A percentile compares a stretch with the other conserved stretches of the same genome.
Evolutionary conservation across 257 asterid species (phyloP).

Genomic region (Craterostigma plantagineum): DNA sequence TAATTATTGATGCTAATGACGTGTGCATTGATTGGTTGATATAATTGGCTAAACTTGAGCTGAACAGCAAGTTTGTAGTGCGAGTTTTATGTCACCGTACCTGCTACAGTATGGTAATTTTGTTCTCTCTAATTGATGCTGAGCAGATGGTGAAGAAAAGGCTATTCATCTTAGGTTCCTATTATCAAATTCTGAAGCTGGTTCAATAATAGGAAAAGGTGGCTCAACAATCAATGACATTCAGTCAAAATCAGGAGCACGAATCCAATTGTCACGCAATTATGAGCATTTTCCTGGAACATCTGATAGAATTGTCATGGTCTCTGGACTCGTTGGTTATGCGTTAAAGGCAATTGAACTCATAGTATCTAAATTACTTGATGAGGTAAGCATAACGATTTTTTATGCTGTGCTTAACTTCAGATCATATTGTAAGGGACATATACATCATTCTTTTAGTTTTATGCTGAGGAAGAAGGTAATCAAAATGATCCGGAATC

Average conservation of each 20-base stretch:
- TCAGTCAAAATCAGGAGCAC: conserved; percentile 80
- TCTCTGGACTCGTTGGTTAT: conserved; percentile 59
- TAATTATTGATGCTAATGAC: too few species aligned
- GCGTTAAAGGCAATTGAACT: conserved; percentile 69
- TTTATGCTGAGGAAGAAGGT: conserved; percentile 61
- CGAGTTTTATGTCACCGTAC: too few species aligned
- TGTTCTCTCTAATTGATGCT: not conserved
- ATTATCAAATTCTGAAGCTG: conserved; percentile 95
- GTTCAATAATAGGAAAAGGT: conserved; percentile 92
- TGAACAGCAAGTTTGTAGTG: too few species aligned
- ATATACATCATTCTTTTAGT: too few species aligned
- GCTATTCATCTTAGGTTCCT: conserved; percentile 73
- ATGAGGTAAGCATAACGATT: conserved; percentile 42
- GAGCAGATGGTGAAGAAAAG: conserved; percentile 63
- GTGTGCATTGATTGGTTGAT: too few species aligned
- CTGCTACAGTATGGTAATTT: too few species aligned
- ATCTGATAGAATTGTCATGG: conserved; percentile 71
- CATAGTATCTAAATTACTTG: conserved; percentile 57
- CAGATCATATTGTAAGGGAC: not conserved
- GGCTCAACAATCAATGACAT: conserved; percentile 86
- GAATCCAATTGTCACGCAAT: conserved; percentile 88
- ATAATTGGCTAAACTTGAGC: too few species aligned
- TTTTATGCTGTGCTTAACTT: conserved; percentile 2
- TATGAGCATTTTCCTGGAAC: conserved; percentile 54
- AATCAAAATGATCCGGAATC: conserved; percentile 39